Conservation (phyloP, 2,329 filamentous ascomycete species). For the Colletotrichum musae region DNA sequence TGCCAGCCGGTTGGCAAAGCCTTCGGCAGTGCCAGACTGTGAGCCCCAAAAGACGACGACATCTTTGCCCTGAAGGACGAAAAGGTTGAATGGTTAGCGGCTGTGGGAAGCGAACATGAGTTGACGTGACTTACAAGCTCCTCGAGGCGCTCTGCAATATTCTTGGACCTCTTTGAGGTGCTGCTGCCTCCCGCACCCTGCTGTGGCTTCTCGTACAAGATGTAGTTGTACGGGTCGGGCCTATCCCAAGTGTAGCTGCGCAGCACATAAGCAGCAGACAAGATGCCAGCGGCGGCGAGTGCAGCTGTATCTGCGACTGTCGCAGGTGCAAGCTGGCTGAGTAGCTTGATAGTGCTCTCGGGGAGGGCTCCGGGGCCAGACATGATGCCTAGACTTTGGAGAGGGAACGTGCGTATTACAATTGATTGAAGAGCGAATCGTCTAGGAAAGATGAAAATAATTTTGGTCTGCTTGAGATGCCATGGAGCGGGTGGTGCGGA, state of each 20-base stretch:
- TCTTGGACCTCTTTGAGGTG: conserved; percentile 55
- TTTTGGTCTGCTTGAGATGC: too few species aligned
- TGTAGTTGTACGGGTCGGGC: conserved; percentile 63
- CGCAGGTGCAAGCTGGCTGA: conserved; percentile 43
- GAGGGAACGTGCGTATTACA: neutral
- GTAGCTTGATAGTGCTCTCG: conserved; percentile 31
- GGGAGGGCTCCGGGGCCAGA: conserved; percentile 27
- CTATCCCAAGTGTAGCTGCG: conserved; percentile 62
- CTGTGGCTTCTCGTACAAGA: conserved; percentile 65
- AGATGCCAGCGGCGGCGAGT: conserved; percentile 44
- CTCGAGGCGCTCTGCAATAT: conserved; percentile 57
- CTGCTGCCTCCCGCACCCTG: conserved; percentile 44
- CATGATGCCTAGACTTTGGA: conserved; percentile 5
- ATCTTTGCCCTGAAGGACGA: conserved; percentile 17
- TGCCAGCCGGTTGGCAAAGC: conserved; percentile 56
- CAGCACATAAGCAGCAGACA: conserved; percentile 54
- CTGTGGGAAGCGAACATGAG: too few species aligned
- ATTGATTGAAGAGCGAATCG: neutral
- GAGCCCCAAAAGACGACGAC: conserved; percentile 63
- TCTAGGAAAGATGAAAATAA: too few species aligned
- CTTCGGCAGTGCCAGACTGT: conserved; percentile 62
- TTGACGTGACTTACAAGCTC: conserved; percentile 44
- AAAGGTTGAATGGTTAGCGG: neutral
- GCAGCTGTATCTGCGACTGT: conserved; percentile 46
- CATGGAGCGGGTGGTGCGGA: neutral